Conservation (phyloP, 2,329 filamentous ascomycete genomes). For the Pyricularia grisea region DNA sequence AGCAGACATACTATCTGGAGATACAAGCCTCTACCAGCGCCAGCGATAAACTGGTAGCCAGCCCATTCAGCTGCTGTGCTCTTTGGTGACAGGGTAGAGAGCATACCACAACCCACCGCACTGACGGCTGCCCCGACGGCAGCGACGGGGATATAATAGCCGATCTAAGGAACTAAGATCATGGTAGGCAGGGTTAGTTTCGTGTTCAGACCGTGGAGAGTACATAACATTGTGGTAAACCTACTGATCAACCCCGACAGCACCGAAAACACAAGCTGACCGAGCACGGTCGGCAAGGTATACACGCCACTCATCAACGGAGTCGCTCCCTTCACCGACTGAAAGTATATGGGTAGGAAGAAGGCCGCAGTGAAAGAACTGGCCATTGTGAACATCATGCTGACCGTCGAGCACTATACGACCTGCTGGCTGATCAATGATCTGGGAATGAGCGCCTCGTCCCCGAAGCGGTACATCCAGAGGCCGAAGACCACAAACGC, state of each 20-base stretch:
- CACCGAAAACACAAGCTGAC: background rate
- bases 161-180: conserved; percentile 12
- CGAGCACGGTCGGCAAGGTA: conserved; percentile 14
- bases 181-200: background rate
- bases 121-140: conserved; percentile 18
- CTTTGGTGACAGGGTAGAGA: conserved; percentile 19
- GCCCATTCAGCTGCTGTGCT: conserved; percentile 21
- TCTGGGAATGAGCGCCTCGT: conserved; percentile 17
- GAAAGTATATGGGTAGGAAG: conserved; percentile 27
- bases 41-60: conserved; percentile 20
- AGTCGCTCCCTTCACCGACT: conserved; percentile 19
- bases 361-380: conserved; percentile 15
- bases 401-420: conserved; percentile 15
- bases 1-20: conserved; percentile 15
- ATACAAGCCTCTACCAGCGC: conserved; percentile 16
- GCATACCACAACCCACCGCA: conserved; percentile 23
- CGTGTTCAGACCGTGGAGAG: conserved; percentile 2
- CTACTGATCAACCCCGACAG: conserved; percentile 7
- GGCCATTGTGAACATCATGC: conserved; percentile 13
- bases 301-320: conserved; percentile 24
- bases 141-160: conserved; percentile 25
- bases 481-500: conserved; percentile 31
- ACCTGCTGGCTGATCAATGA: conserved; percentile 12
- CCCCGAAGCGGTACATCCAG: conserved; percentile 27
- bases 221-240: background rate